A percentile compares a stretch with the other conserved stretches of the same genome.
Conservation (phyloP, 2,329 filamentous ascomycete genomes). For the Aspergillus luchuensis region DNA sequence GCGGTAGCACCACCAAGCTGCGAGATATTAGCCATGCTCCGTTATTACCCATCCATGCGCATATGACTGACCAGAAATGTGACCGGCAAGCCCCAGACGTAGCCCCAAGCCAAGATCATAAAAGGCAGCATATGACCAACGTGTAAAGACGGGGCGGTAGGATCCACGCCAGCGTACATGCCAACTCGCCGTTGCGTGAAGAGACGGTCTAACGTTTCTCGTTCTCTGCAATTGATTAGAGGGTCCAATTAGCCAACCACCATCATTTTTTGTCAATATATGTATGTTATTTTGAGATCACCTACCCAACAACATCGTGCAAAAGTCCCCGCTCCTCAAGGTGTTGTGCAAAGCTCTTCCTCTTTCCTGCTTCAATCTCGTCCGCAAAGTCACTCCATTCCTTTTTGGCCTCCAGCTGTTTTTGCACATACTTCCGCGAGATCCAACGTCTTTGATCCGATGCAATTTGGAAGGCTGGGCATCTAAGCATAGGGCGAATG, state of each 20-base stretch:
- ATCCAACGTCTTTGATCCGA: conserved; percentile 40
- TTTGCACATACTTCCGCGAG: conserved; percentile 38
- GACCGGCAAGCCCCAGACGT: conserved; percentile 50
- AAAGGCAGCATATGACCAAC: conserved; percentile 55
- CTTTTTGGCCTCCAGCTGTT: conserved; percentile 42
- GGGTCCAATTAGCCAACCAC: conserved; percentile 15
- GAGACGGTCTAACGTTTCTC: conserved; percentile 46
- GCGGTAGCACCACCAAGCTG: conserved; percentile 52
- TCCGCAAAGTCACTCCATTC: conserved; percentile 45
- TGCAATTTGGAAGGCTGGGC: background rate
- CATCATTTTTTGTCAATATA: background rate
- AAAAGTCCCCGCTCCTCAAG: conserved; percentile 51
- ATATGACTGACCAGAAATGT: conserved; percentile 45
- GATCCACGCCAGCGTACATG: conserved; percentile 52
- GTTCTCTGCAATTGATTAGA: conserved; percentile 33
- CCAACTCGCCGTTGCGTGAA: conserved; percentile 50
- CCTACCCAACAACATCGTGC: conserved; percentile 51
- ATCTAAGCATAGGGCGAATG: conserved; percentile 18
- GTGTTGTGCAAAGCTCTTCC: conserved; percentile 46
- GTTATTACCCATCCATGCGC: background rate
- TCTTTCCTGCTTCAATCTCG: conserved; percentile 47
- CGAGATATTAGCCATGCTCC: conserved; percentile 21
- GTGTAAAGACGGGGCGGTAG: conserved; percentile 53
- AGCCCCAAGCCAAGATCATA: conserved; percentile 54
- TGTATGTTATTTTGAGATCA: background rate